Conservation (phyloP, 257 asterid genomes). For the Coffea canephora region DNA sequence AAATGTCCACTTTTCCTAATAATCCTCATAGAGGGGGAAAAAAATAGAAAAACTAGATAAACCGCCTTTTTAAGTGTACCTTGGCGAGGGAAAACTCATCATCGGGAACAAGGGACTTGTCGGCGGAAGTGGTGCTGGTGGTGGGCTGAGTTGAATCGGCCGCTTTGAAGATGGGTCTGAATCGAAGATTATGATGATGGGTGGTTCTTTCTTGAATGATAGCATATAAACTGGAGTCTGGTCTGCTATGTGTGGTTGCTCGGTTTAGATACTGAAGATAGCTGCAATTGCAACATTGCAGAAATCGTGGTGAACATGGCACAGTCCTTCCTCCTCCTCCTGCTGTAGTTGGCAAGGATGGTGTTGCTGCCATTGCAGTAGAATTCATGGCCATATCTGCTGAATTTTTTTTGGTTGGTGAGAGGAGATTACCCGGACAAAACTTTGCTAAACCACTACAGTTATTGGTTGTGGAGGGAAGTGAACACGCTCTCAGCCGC, state of each 20-base stretch:
- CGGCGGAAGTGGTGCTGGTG: conserved; percentile 29
- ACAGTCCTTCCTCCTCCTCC: conserved; percentile 38
- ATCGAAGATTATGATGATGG: conserved; percentile 25
- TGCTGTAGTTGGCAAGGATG: not conserved
- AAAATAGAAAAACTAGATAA: not conserved
- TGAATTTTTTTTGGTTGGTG: not conserved
- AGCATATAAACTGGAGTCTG: conserved; percentile 9
- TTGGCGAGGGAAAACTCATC: conserved; percentile 77
- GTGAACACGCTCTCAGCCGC: conserved; percentile 23
- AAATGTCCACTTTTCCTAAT: too few species aligned
- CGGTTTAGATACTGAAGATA: conserved; percentile 29
- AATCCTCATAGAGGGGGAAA: too few species aligned
- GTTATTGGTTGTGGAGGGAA: conserved; percentile 3
- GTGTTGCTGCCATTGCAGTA: conserved; percentile 25
- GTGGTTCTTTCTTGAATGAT: conserved; percentile 26
- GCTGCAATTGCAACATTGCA: conserved; percentile 16
- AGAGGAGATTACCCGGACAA: not conserved
- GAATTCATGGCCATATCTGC: not conserved
- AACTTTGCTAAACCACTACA: not conserved
- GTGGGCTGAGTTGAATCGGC: conserved; percentile 78
- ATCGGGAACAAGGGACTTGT: conserved; percentile 55
- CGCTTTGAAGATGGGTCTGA: conserved; percentile 44
- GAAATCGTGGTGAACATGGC: conserved; percentile 36
- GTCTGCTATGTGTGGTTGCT: conserved; percentile 9
- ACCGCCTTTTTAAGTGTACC: conserved; percentile 29